Evolutionary conservation across 108 stramenopile species (phyloP).

Genomic region (Cyclotella kingstonii): DNA sequence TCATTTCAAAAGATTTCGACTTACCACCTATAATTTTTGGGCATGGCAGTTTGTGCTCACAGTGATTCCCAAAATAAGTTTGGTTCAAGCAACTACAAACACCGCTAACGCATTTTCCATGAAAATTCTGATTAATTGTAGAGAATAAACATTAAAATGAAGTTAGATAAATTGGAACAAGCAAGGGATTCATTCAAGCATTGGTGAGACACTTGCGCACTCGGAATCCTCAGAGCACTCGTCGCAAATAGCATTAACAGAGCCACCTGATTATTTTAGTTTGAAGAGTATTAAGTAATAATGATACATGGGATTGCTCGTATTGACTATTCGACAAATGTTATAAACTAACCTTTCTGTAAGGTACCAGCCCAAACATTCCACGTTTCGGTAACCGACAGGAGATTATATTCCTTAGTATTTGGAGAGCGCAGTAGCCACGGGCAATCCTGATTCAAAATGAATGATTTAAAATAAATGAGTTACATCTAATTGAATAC

Average conservation of each 20-base stretch:
- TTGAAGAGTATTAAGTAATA: too few species aligned
- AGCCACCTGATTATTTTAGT: too few species aligned
- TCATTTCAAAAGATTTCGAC: background rate
- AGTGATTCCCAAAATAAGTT: conserved; percentile 16
- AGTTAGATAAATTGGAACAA: background rate
- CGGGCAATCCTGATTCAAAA: conserved; percentile 8
- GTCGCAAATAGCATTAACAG: background rate
- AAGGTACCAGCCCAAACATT: conserved; percentile 35
- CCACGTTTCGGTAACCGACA: conserved; percentile 23
- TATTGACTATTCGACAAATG: too few species aligned
- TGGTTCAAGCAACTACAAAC: background rate
- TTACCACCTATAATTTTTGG: conserved; percentile 16
- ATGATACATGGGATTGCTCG: too few species aligned
- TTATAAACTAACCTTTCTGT: too few species aligned
- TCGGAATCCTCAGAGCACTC: conserved; percentile 4
- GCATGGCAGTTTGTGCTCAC: conserved; percentile 23
- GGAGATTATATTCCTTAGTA: conserved; percentile 15
- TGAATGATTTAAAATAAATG: background rate
- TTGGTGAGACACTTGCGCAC: conserved; percentile 3
- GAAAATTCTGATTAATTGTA: background rate
- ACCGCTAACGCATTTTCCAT: background rate
- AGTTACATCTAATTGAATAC: background rate
- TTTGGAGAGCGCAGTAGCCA: conserved; percentile 26
- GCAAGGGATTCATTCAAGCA: background rate
- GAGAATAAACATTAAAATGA: background rate